Conservation (phyloP, 805 yeast genomes). For the Komagataella ulmi region DNA sequence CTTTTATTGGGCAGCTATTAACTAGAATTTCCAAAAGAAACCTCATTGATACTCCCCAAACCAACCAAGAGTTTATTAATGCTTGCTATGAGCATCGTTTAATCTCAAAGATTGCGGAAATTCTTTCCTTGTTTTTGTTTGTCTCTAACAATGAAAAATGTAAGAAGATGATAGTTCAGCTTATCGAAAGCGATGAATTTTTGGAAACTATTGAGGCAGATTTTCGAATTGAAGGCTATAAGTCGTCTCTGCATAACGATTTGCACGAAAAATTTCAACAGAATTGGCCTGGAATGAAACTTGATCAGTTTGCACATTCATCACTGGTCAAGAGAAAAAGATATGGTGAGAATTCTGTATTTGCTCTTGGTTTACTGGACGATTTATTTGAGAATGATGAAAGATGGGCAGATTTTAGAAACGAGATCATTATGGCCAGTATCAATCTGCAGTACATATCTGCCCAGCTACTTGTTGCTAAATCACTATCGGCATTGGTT, state of each 20-base stretch:
- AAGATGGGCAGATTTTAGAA: conserved; percentile 33
- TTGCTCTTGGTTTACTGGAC: conserved; percentile 53
- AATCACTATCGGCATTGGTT: conserved; percentile 66
- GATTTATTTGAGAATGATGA: conserved; percentile 30
- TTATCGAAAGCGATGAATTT: conserved; percentile 25
- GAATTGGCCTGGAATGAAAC: conserved; percentile 28
- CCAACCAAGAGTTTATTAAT: conserved; percentile 14
- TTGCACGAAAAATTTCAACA: conserved; percentile 30
- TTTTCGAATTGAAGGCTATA: conserved; percentile 18
- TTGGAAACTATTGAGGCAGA: conserved; percentile 14
- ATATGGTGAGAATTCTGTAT: conserved; percentile 40
- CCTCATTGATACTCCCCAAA: conserved; percentile 3
- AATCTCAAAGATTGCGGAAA: conserved; percentile 58
- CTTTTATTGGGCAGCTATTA: conserved; percentile 28
- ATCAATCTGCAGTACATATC: conserved; percentile 48
- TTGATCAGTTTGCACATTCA: conserved; percentile 40
- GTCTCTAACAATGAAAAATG: conserved; percentile 33
- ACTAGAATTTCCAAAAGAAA: conserved; percentile 6
- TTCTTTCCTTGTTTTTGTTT: conserved; percentile 59
- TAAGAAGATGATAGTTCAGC: conserved; percentile 23
- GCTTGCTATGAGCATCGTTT: conserved; percentile 43
- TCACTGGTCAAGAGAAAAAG: conserved; percentile 28
- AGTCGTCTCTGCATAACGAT: conserved; percentile 12
- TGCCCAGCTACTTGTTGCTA: conserved; percentile 57
- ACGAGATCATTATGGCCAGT: conserved; percentile 43